These are phyloP conservation scores for Rhynchosporium agropyri DNA, from an alignment of 2,329 filamentous ascomycete genomes.

Conservation along the genomic window DNA sequence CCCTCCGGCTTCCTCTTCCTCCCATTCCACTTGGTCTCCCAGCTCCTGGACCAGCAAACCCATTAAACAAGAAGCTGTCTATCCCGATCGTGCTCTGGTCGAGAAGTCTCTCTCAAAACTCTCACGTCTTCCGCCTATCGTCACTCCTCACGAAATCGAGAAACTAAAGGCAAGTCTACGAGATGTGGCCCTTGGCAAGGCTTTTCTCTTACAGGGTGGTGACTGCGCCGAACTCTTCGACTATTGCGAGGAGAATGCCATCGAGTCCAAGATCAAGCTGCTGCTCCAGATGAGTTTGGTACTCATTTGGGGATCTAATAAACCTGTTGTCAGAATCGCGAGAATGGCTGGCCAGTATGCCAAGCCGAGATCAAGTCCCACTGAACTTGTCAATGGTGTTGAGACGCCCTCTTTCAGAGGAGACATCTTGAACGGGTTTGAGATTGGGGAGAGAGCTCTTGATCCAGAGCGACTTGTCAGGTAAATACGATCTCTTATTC, in stretches of 20 bases:
- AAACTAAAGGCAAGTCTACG: slow-evolving; percentile 76
- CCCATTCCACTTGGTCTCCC: slow-evolving; percentile 53
- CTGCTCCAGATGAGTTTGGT: slow-evolving; percentile 96
- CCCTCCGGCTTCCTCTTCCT: slow-evolving; percentile 1
- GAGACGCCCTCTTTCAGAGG: slow-evolving; percentile 90
- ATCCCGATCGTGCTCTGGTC: slow-evolving; percentile 64
- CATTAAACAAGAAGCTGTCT: slow-evolving; percentile 75
- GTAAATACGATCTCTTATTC: slow-evolving; percentile 44
- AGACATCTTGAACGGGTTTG: slow-evolving; percentile 92
- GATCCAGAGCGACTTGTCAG: slow-evolving; percentile 82
- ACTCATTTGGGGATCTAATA: slow-evolving; percentile 81
- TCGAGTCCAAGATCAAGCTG: slow-evolving; percentile 96
- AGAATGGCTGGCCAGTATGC: slow-evolving; percentile 98
- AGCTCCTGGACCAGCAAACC: slow-evolving; percentile 76
- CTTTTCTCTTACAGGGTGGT: slow-evolving; percentile 92
- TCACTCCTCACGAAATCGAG: slow-evolving; percentile 78
- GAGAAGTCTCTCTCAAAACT: slow-evolving; percentile 65
- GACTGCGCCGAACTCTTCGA: slow-evolving; percentile 98
- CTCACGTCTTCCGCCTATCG: slow-evolving; percentile 71
- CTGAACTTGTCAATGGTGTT: slow-evolving; percentile 76
- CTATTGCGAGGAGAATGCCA: slow-evolving; percentile 87
- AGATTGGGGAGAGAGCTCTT: slow-evolving; percentile 71
- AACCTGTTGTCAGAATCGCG: slow-evolving; percentile 88
- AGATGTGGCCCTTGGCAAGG: slow-evolving; percentile 86
- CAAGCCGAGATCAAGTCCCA: slow-evolving; percentile 89